Evolutionary conservation across 306 rosid species (phyloP).

Genomic region (Begonia loranthoides): DNA sequence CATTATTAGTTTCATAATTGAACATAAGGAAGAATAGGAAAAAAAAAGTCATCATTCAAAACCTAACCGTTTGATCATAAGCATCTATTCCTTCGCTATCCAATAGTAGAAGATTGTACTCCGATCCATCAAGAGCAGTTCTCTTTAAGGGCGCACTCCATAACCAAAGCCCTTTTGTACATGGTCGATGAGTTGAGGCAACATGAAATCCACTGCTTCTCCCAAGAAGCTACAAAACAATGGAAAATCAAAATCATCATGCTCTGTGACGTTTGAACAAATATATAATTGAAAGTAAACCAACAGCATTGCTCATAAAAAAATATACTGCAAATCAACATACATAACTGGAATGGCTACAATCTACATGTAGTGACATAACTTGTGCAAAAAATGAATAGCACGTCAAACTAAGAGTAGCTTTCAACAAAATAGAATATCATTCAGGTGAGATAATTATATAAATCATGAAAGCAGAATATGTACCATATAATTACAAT

Average conservation of each 20-base stretch:
- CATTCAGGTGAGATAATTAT: too few species aligned
- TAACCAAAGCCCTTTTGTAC: conserved; percentile 96
- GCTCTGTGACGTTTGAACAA: not conserved
- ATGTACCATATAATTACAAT: too few species aligned
- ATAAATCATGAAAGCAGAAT: too few species aligned
- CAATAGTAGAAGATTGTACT: conserved; percentile 63
- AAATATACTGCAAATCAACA: not conserved
- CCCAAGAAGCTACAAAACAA: conserved; percentile 65
- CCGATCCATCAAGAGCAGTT: conserved; percentile 90
- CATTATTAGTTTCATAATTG: not conserved
- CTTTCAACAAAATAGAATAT: too few species aligned
- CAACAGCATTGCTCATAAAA: not conserved
- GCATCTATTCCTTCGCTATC: conserved; percentile 98
- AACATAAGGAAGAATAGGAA: not conserved
- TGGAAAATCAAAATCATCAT: conserved; percentile 1
- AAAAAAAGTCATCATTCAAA: not conserved
- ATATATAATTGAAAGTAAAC: too few species aligned
- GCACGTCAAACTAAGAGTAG: too few species aligned
- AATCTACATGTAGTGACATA: too few species aligned
- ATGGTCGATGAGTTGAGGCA: conserved; percentile 83
- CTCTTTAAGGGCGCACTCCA: conserved; percentile 91
- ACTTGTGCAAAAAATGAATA: too few species aligned
- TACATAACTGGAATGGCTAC: too few species aligned
- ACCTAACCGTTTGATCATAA: conserved; percentile 79
- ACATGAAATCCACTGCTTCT: conserved; percentile 89